Base-by-base conservation (phyloP, 306 rosid genomes). In the Crataegus laevigata region DNA sequence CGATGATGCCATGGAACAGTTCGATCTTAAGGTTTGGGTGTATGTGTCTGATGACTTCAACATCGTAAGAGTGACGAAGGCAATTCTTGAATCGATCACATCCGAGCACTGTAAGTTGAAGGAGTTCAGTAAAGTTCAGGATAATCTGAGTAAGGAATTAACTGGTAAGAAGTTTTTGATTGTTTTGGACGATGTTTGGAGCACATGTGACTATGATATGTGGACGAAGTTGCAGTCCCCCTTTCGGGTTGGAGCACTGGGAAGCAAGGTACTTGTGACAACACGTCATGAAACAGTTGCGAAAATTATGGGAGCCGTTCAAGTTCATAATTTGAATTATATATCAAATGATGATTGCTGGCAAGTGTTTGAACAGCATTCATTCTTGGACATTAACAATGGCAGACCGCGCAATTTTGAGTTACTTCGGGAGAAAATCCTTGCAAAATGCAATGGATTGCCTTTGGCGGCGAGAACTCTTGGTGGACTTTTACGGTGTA, bases 241-340 rank as follows among this genome's bases (percentile, higher is more conserved):
- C 6, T 38, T 38, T 10, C 43, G 43, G 43, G 43, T 38, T 38
- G 43, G 43, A 38, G 0, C 72, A 3, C 4, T 2, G 1, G 78
- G 78, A 19, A 26, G 78, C 32, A 77, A 62, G 47, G 69, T 84
- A 13, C n/a, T 84, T 13, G 64, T 84, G 17, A 77, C 84, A 22
- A 80, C 84, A 45, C 78, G 84, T 0, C 22, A 3, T 8, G 64
- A 12, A 40, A 26, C 18, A 15, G 86, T 71, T 26, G 78, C 81
- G 3, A 47, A 66, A 1, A 34, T 50, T 0, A 58, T 59, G 28
- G 34, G 42, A 59, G 68, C 82, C 1, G 0, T 10, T 52, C 6
- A 11, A 4, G 15, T 65, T 26, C 25, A 51, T 13, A 13, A 11
- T 14, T 58, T 83, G 4, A 7, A 7, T 12, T 22, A 3, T 1